These are phyloP conservation scores for Termitomyces heimii DNA, from an alignment of 768 basidiomycete species.

Conservation along the genomic window DNA sequence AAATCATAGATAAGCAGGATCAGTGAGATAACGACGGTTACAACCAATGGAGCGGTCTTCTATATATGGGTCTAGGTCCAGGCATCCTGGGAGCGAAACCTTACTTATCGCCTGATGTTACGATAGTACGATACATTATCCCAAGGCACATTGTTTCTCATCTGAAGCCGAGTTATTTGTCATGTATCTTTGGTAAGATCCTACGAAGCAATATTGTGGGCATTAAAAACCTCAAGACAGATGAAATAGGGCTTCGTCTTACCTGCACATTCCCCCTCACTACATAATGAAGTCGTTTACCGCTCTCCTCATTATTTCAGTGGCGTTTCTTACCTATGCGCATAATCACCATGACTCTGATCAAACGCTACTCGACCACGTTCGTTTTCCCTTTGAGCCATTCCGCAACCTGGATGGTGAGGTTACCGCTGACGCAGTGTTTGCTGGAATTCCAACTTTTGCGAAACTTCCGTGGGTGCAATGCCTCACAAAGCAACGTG, in stretches of 20 bases:
- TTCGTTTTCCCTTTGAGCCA: slow-evolving; percentile 61
- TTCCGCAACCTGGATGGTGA: slow-evolving; percentile 49
- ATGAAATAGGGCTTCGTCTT: too few relatives aligned
- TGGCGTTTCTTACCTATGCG: neutral
- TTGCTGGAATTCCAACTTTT: slow-evolving; percentile 81
- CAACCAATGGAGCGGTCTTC: too few relatives aligned
- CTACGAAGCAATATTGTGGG: neutral
- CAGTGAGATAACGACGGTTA: too few relatives aligned
- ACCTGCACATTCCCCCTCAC: neutral
- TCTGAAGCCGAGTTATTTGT: neutral
- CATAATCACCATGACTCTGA: slow-evolving; percentile 13
- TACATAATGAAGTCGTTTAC: neutral
- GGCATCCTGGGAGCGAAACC: too few relatives aligned
- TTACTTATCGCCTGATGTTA: neutral
- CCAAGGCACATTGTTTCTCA: neutral
- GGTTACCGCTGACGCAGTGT: slow-evolving; percentile 76
- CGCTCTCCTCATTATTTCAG: neutral
- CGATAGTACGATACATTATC: neutral
- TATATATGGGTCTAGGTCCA: too few relatives aligned
- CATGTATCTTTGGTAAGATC: neutral
- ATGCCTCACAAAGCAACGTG: slow-evolving; percentile 61
- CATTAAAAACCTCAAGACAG: neutral
- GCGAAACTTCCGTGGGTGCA: slow-evolving; percentile 83
- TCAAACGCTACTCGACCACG: slow-evolving; percentile 63
- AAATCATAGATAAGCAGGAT: too few relatives aligned